Conservation (phyloP, 805 yeast species). For the Metschnikowia reukaufii region DNA sequence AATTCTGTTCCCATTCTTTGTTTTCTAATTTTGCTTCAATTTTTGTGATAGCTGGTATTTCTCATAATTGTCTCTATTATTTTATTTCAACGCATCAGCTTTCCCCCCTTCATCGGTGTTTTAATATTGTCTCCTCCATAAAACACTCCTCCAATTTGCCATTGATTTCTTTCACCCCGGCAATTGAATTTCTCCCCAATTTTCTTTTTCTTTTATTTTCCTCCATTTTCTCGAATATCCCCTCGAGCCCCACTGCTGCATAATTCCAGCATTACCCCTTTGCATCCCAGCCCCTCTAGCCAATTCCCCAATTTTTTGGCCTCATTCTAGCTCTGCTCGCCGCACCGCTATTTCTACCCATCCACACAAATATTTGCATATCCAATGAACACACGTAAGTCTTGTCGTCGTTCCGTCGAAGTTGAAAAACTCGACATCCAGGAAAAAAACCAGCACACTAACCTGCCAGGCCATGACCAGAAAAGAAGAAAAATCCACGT, state of each 20-base stretch:
- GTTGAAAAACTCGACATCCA: conserved; percentile 22
- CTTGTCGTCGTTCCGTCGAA: conserved; percentile 28
- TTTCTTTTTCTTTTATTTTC: background rate
- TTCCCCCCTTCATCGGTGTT: background rate
- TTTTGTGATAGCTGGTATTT: conserved; percentile 11
- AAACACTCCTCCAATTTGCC: background rate
- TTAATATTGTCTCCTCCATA: too few relatives aligned
- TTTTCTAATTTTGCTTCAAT: conserved; percentile 3
- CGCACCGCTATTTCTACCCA: background rate
- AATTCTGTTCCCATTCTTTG: background rate
- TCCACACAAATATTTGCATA: background rate
- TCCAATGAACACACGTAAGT: conserved; percentile 31
- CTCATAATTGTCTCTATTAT: conserved; percentile 2
- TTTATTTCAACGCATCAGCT: background rate
- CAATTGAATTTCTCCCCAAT: background rate
- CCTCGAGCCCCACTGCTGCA: background rate
- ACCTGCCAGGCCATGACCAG: conserved; percentile 8
- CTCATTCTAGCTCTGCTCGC: too few relatives aligned
- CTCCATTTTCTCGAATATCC: background rate
- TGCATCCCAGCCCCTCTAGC: background rate
- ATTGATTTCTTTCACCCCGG: background rate
- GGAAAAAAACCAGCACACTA: conserved; percentile 7
- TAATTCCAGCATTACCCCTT: too few relatives aligned
- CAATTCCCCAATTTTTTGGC: too few relatives aligned
- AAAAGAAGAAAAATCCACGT: conserved; percentile 6